Base-by-base conservation (phyloP, 441 rosid species). In the Omphalea diandra region DNA sequence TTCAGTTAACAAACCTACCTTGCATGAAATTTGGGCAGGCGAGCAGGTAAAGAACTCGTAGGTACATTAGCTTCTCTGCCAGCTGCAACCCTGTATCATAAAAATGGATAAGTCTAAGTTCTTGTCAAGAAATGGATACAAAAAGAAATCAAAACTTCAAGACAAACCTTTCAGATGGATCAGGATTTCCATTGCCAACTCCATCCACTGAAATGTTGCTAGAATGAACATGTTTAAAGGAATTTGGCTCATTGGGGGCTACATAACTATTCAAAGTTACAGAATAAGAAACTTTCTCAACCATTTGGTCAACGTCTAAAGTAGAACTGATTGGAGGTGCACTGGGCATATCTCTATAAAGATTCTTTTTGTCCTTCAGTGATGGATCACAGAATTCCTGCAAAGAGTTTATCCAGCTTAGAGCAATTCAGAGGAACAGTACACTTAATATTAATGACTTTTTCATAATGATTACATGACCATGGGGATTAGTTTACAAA, bases 21-120 rank as follows among this genome's bases (percentile, higher is more conserved):
- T 67, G 97, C 95, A 79, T 90, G 95, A 82, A 88, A 93, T n/a
- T 78, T 81, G 22, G 98, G 98, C 57, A 80, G 56, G 62, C 92
- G 89, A 63, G 88, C 76, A 68, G 86, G 79, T 53, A 79, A 70
- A 62, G 83, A 81, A 73, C 71, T 55, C 60, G 84, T 36, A 68
- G 80, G 47, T 9, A 49, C 74, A 64, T 78, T 76, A 55, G 69
- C 77, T 63, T 79, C 84, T 24, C 44, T 71, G 38, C 80, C 76
- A 18, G 68, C 71, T 18, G 74, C 68, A 75, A 61, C 72, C 84
- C 97, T 83, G 81, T 63, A 75, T 50, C 12, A 29, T n/a, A 47
- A 3, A n/a, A 66, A 14, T 8, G 40, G 15, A 44, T 24, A 57
- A 35, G 47, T 31, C 33, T 49, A 65, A 50, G 18, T 29, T 60